These are phyloP conservation scores for Clonostachys sp. DNA, from an alignment of 2,329 filamentous ascomycete genomes.

Conservation along the genomic window DNA sequence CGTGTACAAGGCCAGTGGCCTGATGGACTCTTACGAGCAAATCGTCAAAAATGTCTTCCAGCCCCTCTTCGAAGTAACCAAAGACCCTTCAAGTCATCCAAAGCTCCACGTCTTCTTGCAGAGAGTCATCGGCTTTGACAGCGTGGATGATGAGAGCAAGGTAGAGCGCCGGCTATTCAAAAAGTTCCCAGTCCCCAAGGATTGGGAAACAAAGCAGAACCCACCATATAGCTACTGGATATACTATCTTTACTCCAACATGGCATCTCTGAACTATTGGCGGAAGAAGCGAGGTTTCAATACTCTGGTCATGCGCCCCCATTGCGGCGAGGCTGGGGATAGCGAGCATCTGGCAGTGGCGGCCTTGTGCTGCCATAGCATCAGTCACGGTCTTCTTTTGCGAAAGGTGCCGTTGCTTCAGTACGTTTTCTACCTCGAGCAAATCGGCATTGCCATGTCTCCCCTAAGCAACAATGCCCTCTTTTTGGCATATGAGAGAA, in stretches of 20 bases:
- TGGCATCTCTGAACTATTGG: conserved; percentile 87
- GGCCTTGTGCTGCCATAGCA: conserved; percentile 89
- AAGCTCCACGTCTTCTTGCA: conserved; percentile 95
- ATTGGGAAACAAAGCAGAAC: conserved; percentile 90
- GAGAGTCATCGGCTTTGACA: conserved; percentile 93
- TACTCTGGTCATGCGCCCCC: conserved; percentile 86
- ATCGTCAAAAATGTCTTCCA: conserved; percentile 89
- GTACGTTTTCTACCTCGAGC: conserved; percentile 96
- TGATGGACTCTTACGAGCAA: conserved; percentile 88
- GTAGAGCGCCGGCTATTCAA: conserved; percentile 88
- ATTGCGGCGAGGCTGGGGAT: conserved; percentile 95
- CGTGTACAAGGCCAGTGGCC: conserved; percentile 83
- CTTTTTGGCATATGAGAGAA: conserved; percentile 94
- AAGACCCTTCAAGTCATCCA: conserved; percentile 78
- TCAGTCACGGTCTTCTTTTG: conserved; percentile 88
- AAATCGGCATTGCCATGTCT: conserved; percentile 99
- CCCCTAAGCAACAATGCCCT: conserved; percentile 96
- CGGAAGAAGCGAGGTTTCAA: conserved; percentile 90
- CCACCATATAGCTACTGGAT: conserved; percentile 99
- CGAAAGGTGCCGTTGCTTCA: conserved; percentile 93
- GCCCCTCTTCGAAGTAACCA: conserved; percentile 90
- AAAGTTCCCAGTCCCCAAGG: conserved; percentile 87
- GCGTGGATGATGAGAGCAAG: conserved; percentile 97
- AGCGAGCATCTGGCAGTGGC: conserved; percentile 93
- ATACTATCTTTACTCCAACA: conserved; percentile 94